Conservation (phyloP, 495 filamentous ascomycete species). For the Penicillium paradoxum region DNA sequence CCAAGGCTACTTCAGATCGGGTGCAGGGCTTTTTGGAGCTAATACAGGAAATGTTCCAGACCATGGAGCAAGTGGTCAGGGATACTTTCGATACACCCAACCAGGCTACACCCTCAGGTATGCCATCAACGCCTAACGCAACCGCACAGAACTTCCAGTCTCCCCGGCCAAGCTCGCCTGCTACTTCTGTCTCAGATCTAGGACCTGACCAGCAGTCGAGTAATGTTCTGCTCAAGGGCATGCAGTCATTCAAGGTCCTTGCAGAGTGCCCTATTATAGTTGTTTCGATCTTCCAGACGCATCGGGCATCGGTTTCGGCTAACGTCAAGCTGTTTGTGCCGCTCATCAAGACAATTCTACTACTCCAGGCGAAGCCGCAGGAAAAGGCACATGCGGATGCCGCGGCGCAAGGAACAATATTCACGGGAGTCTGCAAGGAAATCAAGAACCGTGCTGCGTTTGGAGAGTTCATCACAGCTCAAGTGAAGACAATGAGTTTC, state of each 20-base stretch:
- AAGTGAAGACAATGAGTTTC: conserved; percentile 99
- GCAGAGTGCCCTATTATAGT: conserved; percentile 98
- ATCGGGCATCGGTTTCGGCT: conserved; percentile 66
- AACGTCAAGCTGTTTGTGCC: conserved; percentile 95
- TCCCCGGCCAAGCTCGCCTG: conserved; percentile 83
- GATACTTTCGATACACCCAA: conserved; percentile 82
- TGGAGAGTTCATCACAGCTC: conserved; percentile 94
- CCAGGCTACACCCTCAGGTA: conserved; percentile 58
- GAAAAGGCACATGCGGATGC: conserved; percentile 87
- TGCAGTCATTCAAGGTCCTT: conserved; percentile 98
- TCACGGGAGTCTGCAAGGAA: conserved; percentile 88
- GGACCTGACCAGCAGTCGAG: conserved; percentile 75
- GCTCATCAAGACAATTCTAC: conserved; percentile 82
- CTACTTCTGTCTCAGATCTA: conserved; percentile 70
- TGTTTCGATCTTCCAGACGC: conserved; percentile 94
- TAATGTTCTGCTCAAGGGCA: conserved; percentile 76
- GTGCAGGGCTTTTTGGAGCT: conserved; percentile 88
- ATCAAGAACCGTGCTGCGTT: conserved; percentile 94
- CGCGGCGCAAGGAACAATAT: conserved; percentile 65
- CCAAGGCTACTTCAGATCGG: conserved; percentile 68
- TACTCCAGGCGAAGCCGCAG: conserved; percentile 89
- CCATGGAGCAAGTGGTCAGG: conserved; percentile 85
- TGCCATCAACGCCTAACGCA: conserved; percentile 74
- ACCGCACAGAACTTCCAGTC: conserved; percentile 70
- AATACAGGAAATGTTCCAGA: conserved; percentile 92